A percentile compares a stretch with the other conserved stretches of the same genome.
Conservation (phyloP, 495 filamentous ascomycete genomes). For the Alectoria sarmentosa region DNA sequence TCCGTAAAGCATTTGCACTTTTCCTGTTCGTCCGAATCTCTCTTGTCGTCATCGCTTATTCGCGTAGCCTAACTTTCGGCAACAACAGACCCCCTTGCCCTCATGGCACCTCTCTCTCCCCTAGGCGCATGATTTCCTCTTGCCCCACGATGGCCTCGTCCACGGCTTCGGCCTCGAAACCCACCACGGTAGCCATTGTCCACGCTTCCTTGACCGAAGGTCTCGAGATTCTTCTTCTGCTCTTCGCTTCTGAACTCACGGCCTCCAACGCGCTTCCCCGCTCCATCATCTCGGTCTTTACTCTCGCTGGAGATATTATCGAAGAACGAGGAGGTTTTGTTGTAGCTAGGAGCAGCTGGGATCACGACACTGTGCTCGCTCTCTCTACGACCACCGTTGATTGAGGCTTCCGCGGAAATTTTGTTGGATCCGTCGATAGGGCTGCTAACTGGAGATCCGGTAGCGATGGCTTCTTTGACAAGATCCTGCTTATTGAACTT, state of each 20-base stretch:
- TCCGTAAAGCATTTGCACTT: not conserved
- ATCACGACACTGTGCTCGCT: slow-evolving; percentile 36
- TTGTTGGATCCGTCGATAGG: slow-evolving; percentile 35
- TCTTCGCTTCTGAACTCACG: slow-evolving; percentile 90
- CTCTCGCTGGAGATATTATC: slow-evolving; percentile 95
- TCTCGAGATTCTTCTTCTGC: slow-evolving; percentile 92
- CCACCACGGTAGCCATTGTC: slow-evolving; percentile 74
- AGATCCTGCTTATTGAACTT: slow-evolving; percentile 98
- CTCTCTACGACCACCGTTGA: slow-evolving; percentile 29
- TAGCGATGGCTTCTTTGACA: slow-evolving; percentile 82
- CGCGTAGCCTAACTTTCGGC: slow-evolving; percentile 9
- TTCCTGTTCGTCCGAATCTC: not conserved
- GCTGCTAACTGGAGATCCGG: slow-evolving; percentile 60
- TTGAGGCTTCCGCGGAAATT: slow-evolving; percentile 29
- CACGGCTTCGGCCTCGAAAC: slow-evolving; percentile 53
- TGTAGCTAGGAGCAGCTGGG: slow-evolving; percentile 54
- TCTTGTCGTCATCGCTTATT: not conserved
- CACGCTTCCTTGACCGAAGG: slow-evolving; percentile 96
- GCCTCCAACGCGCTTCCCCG: slow-evolving; percentile 57
- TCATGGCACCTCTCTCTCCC: slow-evolving; percentile 39
- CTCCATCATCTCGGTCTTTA: slow-evolving; percentile 72
- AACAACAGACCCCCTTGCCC: slow-evolving; percentile 34
- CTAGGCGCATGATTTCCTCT: slow-evolving; percentile 46
- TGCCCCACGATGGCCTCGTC: slow-evolving; percentile 55
- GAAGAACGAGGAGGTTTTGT: slow-evolving; percentile 83